Conservation (phyloP, 2,329 filamentous ascomycete species). For the Sporothrix sp. region DNA sequence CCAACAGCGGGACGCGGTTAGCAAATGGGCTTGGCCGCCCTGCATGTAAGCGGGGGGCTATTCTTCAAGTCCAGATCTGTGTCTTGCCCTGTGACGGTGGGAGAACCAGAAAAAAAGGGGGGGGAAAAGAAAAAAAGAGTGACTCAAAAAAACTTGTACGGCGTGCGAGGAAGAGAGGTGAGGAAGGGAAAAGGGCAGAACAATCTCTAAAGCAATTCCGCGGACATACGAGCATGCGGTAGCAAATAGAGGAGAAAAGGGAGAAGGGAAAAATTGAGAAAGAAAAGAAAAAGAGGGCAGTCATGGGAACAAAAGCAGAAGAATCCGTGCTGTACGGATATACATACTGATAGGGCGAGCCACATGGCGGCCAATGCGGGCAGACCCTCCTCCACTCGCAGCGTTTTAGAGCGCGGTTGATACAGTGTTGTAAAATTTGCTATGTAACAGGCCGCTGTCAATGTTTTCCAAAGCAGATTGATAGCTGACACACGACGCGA, state of each 20-base stretch:
- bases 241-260: no score
- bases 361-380: not conserved
- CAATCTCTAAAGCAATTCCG: no score
- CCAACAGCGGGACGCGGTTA: not conserved
- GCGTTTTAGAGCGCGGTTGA: no score
- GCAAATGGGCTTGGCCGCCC: not conserved
- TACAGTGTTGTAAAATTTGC: no score
- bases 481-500: not conserved
- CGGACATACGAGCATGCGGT: no score
- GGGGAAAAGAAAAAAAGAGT: not conserved
- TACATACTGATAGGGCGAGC: conserved; percentile 7
- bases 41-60: not conserved
- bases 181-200: no score
- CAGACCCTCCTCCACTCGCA: no score
- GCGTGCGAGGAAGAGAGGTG: no score
- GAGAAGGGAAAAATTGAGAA: no score
- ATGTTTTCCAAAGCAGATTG: not conserved
- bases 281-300: not conserved
- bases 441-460: not conserved
- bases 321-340: no score
- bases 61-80: not conserved
- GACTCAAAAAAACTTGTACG: no score
- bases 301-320: no score
- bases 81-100: not conserved
- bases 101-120: not conserved